Conservation (phyloP, 2,329 filamentous ascomycete genomes). For the Calycina herbarum region DNA sequence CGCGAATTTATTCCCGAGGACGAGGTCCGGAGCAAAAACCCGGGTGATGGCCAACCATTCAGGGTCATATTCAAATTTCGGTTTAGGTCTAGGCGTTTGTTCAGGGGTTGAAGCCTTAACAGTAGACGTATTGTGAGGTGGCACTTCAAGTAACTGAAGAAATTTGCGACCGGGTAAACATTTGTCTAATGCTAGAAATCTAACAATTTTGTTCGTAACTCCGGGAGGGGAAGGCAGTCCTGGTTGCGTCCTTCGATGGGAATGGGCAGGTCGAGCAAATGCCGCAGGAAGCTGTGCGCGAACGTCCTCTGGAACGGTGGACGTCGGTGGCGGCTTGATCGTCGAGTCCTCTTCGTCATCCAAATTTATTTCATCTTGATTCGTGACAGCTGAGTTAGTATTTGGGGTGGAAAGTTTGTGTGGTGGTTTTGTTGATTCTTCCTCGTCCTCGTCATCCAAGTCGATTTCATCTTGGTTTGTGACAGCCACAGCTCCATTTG, state of each 20-base stretch:
- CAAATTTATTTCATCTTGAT: constrained; percentile 19
- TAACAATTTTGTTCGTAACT: constrained; percentile 76
- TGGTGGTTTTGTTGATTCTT: constrained; percentile 27
- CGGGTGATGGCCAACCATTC: constrained; percentile 96
- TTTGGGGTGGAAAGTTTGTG: constrained; percentile 2
- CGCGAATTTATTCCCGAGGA: constrained; percentile 59
- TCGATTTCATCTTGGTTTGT: constrained; percentile 59
- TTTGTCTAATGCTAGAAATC: constrained; percentile 91
- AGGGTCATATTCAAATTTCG: constrained; percentile 65
- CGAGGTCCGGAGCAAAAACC: constrained; percentile 67
- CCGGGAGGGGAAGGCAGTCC: constrained; percentile 65
- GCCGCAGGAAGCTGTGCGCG: constrained; percentile 75
- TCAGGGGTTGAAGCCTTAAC: constrained; percentile 22
- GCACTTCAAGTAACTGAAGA: constrained; percentile 72
- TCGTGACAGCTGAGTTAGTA: not conserved
- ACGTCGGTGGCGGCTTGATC: constrained; percentile 3
- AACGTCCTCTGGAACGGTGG: constrained; percentile 59
- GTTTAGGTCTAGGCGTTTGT: constrained; percentile 20
- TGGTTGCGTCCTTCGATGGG: constrained; percentile 43
- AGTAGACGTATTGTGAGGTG: constrained; percentile 41
- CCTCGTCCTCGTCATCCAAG: constrained; percentile 41
- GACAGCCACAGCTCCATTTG: constrained; percentile 1
- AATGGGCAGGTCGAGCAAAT: constrained; percentile 54
- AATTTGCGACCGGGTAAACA: constrained; percentile 79
- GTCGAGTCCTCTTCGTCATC: constrained; percentile 10